Conservation (phyloP, 2,329 filamentous ascomycete species). For the Aspergillus sp. region DNA sequence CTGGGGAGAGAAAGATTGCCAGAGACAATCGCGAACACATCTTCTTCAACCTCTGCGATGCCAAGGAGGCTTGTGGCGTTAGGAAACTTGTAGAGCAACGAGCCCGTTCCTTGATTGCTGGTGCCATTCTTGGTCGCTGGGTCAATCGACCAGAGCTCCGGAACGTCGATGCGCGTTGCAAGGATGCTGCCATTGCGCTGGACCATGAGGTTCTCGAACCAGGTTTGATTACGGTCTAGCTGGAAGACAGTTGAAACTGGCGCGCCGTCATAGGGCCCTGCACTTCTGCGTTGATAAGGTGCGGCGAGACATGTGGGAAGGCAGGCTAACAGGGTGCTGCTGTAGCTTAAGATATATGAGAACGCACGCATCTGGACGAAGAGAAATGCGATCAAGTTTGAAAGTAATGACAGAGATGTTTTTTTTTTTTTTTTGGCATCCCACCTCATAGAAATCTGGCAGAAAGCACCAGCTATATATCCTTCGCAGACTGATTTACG, state of each 20-base stretch:
- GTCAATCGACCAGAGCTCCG: conserved; percentile 6
- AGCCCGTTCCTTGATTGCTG: neutral
- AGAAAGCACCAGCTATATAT: too few relatives aligned
- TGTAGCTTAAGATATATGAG: too few relatives aligned
- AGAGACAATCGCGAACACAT: neutral
- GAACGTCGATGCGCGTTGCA: conserved; percentile 4
- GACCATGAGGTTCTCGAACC: conserved; percentile 7
- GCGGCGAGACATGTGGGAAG: too few relatives aligned
- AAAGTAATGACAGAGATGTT: too few relatives aligned
- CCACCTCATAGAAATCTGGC: too few relatives aligned
- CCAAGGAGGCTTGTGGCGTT: conserved; percentile 3
- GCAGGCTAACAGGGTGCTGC: too few relatives aligned
- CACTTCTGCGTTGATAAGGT: too few relatives aligned
- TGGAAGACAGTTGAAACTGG: conserved; percentile 1
- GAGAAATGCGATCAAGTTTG: too few relatives aligned
- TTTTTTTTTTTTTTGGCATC: too few relatives aligned
- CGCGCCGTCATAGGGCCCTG: too few relatives aligned
- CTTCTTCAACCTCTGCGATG: conserved; percentile 1
- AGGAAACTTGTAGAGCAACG: conserved; percentile 2
- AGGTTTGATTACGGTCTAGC: conserved; percentile 2
- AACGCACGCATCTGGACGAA: too few relatives aligned
- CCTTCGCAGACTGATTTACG: too few relatives aligned
- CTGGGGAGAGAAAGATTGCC: conserved; percentile 1
- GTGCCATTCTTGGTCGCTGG: neutral
- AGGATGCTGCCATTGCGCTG: conserved; percentile 2